phyloP scores from a whole-genome alignment of 2,329 filamentous ascomycete species.

The Botrytis pseudocinerea region DNA sequence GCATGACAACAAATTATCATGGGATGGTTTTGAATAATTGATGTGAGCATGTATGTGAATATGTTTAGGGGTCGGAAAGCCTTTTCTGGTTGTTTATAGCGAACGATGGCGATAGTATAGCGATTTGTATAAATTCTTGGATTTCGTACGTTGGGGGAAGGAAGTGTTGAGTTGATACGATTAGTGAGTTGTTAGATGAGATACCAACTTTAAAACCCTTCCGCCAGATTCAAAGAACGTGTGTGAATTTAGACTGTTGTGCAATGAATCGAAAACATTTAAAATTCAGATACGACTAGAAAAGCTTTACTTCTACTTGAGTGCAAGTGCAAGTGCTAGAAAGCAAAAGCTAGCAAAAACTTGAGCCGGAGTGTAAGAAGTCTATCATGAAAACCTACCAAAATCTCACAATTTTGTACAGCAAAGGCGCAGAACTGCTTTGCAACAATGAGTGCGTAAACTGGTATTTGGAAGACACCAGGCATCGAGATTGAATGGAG shows the following conservation, averaged over 20 bases:
- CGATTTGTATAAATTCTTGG: not conserved
- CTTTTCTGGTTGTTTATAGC: not conserved
- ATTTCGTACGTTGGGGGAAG: not conserved
- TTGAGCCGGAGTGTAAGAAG: not conserved
- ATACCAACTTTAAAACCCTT: not conserved
- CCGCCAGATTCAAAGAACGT: not conserved
- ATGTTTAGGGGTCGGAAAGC: too few species aligned
- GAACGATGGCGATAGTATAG: not conserved
- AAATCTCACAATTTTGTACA: not conserved
- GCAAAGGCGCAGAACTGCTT: too few species aligned
- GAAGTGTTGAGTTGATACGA: not conserved
- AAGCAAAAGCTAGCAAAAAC: not conserved
- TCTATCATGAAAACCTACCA: not conserved
- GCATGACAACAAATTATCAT: not conserved
- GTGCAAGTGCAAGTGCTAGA: not conserved
- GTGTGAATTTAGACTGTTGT: not conserved
- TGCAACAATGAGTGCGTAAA: too few species aligned
- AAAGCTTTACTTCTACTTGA: not conserved
- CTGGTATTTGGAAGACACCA: rapidly evolving
- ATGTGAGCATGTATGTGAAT: not conserved
- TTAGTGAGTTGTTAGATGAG: not conserved
- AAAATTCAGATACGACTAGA: not conserved
- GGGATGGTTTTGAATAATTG: not conserved
- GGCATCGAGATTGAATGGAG: not conserved
- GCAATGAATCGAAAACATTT: not conserved